Evolutionary conservation across 1,284 basidiomycete genomes (phyloP).

Genomic region (Pseudozyma thailandica): DNA sequence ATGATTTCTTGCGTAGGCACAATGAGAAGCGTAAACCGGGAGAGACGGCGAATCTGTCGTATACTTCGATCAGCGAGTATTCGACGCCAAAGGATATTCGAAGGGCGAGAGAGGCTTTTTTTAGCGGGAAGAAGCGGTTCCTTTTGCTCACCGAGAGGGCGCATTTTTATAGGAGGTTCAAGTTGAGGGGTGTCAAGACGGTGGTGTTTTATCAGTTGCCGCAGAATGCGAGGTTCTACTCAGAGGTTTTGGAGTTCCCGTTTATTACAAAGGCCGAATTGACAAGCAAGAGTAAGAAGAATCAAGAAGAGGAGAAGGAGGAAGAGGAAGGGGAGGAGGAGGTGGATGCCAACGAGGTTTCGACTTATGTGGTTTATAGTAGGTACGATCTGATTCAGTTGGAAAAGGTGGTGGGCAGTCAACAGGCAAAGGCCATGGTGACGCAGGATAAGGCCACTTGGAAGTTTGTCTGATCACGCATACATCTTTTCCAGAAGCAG

Average conservation of each 20-base stretch:
- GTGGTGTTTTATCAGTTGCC: slow-evolving; percentile 92
- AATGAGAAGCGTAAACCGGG: slow-evolving; percentile 67
- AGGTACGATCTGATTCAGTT: slow-evolving; percentile 87
- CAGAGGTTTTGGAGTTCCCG: slow-evolving; percentile 85
- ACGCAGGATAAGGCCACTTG: slow-evolving; percentile 47
- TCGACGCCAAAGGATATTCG: slow-evolving; percentile 92
- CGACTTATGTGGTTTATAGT: slow-evolving; percentile 76
- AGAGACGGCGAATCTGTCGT: slow-evolving; percentile 70
- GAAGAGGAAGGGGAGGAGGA: slow-evolving; percentile 69
- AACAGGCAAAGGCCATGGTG: slow-evolving; percentile 58
- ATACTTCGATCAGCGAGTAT: slow-evolving; percentile 89
- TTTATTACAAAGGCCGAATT: slow-evolving; percentile 73
- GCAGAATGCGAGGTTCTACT: slow-evolving; percentile 88
- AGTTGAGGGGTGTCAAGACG: slow-evolving; percentile 81
- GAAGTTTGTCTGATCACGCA: slow-evolving; percentile 60
- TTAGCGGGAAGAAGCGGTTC: slow-evolving; percentile 85
- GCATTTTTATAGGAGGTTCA: slow-evolving; percentile 90
- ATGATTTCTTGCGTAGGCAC: slow-evolving; percentile 79
- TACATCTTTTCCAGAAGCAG: no score
- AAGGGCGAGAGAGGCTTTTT: slow-evolving; percentile 90
- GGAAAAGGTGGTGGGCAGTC: slow-evolving; percentile 77
- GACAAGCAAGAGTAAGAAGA: slow-evolving; percentile 19
- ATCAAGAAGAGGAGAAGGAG: slow-evolving; percentile 70
- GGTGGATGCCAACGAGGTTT: slow-evolving; percentile 77
- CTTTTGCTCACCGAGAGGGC: slow-evolving; percentile 93